These are phyloP conservation scores for Cyclotella choctawhatcheeana DNA, from an alignment of 108 stramenopile genomes.

Conservation along the genomic window DNA sequence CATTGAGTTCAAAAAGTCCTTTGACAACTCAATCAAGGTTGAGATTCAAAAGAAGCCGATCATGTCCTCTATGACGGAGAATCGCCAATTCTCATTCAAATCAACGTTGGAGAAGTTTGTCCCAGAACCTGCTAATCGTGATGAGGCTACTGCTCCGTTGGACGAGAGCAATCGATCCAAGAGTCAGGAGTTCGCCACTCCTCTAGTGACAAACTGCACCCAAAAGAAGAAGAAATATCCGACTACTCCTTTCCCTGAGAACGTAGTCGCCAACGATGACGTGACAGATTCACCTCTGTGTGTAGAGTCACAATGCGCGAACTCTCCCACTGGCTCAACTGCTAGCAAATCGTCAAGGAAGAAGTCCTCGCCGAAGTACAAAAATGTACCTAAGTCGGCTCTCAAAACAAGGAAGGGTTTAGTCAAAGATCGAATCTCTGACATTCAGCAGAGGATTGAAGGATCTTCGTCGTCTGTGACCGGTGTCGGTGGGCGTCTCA, in stretches of 20 bases:
- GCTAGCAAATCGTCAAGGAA: slow-evolving; percentile 5
- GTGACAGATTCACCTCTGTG: background rate
- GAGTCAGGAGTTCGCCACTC: slow-evolving; percentile 15
- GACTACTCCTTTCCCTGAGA: slow-evolving; percentile 33
- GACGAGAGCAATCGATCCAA: background rate
- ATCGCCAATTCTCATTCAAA: slow-evolving; percentile 35
- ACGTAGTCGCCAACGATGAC: background rate
- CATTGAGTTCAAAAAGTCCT: slow-evolving; percentile 4
- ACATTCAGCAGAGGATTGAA: slow-evolving; percentile 36
- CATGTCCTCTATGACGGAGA: slow-evolving; percentile 21
- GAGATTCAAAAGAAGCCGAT: slow-evolving; percentile 19
- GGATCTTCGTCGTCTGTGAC: slow-evolving; percentile 34
- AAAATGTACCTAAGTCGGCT: slow-evolving; percentile 46
- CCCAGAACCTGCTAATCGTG: background rate
- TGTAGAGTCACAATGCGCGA: background rate
- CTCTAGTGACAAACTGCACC: slow-evolving; percentile 24
- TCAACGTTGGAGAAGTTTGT: slow-evolving; percentile 24
- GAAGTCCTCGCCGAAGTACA: slow-evolving; percentile 27
- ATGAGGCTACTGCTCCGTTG: background rate
- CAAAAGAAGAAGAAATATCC: slow-evolving; percentile 33
- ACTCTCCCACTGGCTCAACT: slow-evolving; percentile 11
- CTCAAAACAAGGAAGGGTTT: slow-evolving; percentile 40
- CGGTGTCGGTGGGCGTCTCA: slow-evolving; percentile 30
- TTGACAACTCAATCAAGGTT: slow-evolving; percentile 11
- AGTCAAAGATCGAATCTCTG: slow-evolving; percentile 41